Base-by-base conservation (phyloP, 2,329 filamentous ascomycete genomes). In the Akanthomyces uredinophilus region DNA sequence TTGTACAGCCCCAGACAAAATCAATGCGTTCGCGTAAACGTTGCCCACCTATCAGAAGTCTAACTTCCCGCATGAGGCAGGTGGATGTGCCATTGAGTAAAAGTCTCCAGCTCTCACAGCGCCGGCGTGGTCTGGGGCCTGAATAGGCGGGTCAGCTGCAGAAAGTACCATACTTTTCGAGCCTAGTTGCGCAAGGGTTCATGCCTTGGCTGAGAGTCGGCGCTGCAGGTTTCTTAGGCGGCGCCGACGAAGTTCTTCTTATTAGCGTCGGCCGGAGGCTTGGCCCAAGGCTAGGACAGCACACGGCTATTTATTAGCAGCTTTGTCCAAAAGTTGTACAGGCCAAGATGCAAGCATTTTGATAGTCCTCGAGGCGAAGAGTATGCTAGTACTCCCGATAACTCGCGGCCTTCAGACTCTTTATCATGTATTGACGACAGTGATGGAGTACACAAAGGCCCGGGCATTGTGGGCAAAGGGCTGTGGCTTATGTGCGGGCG, bases 1-100 rank as follows among this genome's bases (percentile, higher is more conserved):
- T 54, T 35, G 43, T 41, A 10, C 27, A 11, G 52, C 22, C 51
- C n/a, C 32, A 35, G 4, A 2, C 51, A n/a, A n/a, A 39, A 20
- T 22, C 41, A 49, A 55, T 53, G 49, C 32, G 50, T 59, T n/a
- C 24, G 39, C 47, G 35, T 46, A 63, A 57, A 37, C 18, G 20
- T 20, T 24, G 66, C 65, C 66, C 68, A 67, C 70, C 70, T 71
- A 71, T 72, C 68, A 69, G 60, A 65, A 55, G 41, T 44, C 58
- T 62, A 29, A 64, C 61, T 61, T 64, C 64, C 66, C 66, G 53
- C 68, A 71, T 72, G 69, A 70, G 70, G 69, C 66, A 70, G 69
- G 67, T 68, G 64, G 60, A 61, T 43, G 47, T 35, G 24, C 27
- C 43, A 44, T 32, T 57, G 47, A 10, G 22, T 20, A 43, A 57